Evolutionary conservation across 331 rosid species (phyloP).

Genomic region (Spiraea crenata): DNA sequence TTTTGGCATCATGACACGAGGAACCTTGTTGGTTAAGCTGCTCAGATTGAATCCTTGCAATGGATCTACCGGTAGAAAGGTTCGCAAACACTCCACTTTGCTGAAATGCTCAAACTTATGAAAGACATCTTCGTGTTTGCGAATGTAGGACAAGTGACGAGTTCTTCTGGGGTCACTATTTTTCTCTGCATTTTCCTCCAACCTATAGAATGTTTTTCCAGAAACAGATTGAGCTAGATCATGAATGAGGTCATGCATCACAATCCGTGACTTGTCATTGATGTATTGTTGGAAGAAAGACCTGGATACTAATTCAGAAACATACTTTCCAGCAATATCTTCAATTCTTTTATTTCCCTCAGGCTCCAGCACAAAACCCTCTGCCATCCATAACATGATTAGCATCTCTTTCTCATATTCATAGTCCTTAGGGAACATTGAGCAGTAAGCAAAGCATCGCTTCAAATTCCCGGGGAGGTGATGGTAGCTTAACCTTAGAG

Average conservation of each 20-base stretch:
- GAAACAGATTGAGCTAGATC: constrained; percentile 29
- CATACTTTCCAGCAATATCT: constrained; percentile 30
- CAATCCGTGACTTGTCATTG: background rate
- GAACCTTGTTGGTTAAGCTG: background rate
- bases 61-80: constrained; percentile 15
- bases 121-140: background rate
- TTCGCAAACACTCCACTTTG: constrained; percentile 10
- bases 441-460: constrained; percentile 29
- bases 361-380: constrained; percentile 18
- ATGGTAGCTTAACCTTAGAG: constrained; percentile 22
- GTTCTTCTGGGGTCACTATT: background rate
- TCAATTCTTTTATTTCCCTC: constrained; percentile 17
- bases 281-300: constrained; percentile 27
- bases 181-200: background rate
- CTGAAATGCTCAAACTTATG: constrained; percentile 2
- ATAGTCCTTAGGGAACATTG: constrained; percentile 27
- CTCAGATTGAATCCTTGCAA: background rate
- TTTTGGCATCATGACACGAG: constrained; percentile 1
- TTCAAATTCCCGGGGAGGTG: constrained; percentile 20
- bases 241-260: constrained; percentile 31
- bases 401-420: constrained; percentile 9
- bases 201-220: constrained; percentile 20
- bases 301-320: constrained; percentile 26
- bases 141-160: constrained; percentile 27
- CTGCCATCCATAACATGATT: constrained; percentile 29